Conservation (phyloP, 176 grass and related monocot species). For the Triticum timopheevii region DNA sequence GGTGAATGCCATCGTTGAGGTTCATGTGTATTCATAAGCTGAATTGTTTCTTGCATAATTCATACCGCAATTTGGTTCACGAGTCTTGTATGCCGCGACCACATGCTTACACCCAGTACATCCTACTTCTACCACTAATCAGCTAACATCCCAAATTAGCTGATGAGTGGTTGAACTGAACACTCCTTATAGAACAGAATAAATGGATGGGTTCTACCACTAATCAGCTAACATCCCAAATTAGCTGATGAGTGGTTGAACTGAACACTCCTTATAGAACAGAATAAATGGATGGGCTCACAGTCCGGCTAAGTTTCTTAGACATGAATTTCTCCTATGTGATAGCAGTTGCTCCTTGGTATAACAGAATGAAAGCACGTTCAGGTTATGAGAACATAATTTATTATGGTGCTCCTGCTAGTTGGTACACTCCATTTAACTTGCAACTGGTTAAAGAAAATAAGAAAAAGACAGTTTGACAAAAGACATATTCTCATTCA, state of each 20-base stretch:
- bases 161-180: background rate
- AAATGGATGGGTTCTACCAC: background rate
- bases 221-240: background rate
- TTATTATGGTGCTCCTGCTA: background rate
- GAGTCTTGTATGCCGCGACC: background rate
- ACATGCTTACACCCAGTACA: background rate
- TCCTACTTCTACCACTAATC: background rate
- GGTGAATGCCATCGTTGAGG: too few species aligned
- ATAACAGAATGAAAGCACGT: background rate
- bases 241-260: background rate
- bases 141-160: background rate
- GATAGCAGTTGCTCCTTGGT: background rate
- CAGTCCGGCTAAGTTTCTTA: background rate
- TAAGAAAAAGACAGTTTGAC: background rate
- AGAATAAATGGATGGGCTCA: background rate
- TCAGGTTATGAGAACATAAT: background rate
- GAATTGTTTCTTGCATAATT: background rate
- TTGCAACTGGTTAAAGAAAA: background rate
- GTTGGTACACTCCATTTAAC: background rate
- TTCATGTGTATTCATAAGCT: too few species aligned
- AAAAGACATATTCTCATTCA: too few species aligned
- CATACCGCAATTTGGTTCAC: background rate
- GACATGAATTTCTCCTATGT: background rate
- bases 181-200: background rate
- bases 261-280: background rate